phyloP scores from a whole-genome alignment of 495 filamentous ascomycete genomes.

The Aspergillus campestris region DNA sequence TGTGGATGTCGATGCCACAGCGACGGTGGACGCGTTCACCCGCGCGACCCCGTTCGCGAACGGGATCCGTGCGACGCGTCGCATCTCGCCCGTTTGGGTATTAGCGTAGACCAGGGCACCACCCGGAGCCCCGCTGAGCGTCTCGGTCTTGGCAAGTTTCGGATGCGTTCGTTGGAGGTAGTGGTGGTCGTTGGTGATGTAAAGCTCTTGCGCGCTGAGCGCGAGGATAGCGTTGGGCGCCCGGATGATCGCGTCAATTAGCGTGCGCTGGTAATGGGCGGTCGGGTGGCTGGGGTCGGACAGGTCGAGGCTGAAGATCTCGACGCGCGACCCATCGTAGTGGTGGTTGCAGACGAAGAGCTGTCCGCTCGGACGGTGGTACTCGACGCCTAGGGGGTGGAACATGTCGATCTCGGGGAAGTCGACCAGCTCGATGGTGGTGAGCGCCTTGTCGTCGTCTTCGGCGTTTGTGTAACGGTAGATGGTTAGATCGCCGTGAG shows the following conservation, averaged over 20 bases:
- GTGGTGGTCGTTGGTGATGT: constrained; percentile 46
- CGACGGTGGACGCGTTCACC: constrained; percentile 29
- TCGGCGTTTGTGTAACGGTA: constrained; percentile 23
- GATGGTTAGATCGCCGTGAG: constrained; percentile 25
- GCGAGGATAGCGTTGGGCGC: constrained; percentile 44
- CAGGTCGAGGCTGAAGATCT: constrained; percentile 39
- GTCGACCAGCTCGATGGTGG: constrained; percentile 21
- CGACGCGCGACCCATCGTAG: constrained; percentile 32
- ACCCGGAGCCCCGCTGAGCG: constrained; percentile 23
- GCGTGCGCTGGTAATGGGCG: constrained; percentile 22
- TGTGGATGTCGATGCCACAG: constrained; percentile 24
- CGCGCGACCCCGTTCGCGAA: constrained; percentile 29
- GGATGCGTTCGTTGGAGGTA: constrained; percentile 14
- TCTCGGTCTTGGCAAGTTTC: constrained; percentile 21
- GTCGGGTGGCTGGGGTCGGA: constrained; percentile 7
- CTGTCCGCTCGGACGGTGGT: constrained; percentile 21
- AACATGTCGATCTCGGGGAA: constrained; percentile 23
- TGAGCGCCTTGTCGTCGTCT: constrained; percentile 15
- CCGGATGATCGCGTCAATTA: constrained; percentile 22
- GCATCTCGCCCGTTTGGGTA: constrained; percentile 9
- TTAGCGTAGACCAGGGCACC: constrained; percentile 32
- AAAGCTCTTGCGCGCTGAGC: constrained; percentile 31
- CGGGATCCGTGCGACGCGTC: constrained; percentile 6
- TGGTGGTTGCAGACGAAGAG: constrained; percentile 24
- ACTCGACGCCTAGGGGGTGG: constrained; percentile 40